These are phyloP conservation scores for Neopestalotiopsis clavispora DNA, from an alignment of 2,329 filamentous ascomycete species.

Conservation along the genomic window DNA sequence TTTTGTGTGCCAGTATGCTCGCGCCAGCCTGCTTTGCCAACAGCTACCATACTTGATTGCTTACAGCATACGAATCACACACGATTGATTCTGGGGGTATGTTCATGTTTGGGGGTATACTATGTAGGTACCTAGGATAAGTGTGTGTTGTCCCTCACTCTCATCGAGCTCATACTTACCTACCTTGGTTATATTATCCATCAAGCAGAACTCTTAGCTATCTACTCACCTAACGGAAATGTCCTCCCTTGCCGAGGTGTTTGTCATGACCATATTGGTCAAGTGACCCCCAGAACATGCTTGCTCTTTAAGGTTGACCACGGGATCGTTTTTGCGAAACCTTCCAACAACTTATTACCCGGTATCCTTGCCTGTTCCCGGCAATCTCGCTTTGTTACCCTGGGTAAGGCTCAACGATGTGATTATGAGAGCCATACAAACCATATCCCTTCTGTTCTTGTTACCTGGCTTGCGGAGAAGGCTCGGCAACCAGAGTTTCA, in stretches of 20 bases:
- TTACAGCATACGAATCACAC: neutral
- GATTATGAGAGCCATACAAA: neutral
- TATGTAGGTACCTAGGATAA: no score
- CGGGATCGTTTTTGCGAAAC: slow-evolving; percentile 5
- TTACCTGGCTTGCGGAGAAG: neutral
- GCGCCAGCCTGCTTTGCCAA: neutral
- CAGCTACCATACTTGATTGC: neutral
- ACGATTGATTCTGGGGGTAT: no score
- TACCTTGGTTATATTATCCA: slow-evolving; percentile 1
- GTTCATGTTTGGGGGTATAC: no score
- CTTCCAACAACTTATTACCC: neutral
- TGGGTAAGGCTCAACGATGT: neutral
- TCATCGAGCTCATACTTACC: neutral
- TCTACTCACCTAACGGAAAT: neutral
- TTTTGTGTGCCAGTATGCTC: neutral
- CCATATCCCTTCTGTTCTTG: neutral
- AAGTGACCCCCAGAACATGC: slow-evolving; percentile 6
- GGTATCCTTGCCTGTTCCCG: neutral
- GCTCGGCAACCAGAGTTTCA: neutral
- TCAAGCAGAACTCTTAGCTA: neutral
- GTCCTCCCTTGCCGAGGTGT: neutral
- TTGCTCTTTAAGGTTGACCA: slow-evolving; percentile 4
- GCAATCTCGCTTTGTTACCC: neutral
- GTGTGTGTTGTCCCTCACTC: no score
- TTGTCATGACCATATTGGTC: neutral